These are phyloP conservation scores for Camellia lanceoleosa DNA, from an alignment of 148 eudicot genomes.

Conservation along the genomic window DNA sequence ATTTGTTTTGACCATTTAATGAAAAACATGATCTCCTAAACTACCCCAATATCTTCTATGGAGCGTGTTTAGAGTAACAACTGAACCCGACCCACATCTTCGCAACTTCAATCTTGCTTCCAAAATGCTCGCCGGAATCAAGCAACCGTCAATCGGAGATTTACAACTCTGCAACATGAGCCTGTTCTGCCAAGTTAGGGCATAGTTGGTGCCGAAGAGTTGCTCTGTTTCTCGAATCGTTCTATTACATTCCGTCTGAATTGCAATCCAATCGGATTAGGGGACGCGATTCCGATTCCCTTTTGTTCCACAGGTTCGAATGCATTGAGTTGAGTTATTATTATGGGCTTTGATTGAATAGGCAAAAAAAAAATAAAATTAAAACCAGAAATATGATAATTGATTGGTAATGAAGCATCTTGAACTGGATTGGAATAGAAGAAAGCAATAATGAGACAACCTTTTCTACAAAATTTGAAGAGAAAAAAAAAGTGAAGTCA, in stretches of 20 bases:
- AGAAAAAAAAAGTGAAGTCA: not conserved
- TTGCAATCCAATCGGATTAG: constrained; percentile 51
- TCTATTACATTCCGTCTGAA: constrained; percentile 43
- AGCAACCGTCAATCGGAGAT: constrained; percentile 25
- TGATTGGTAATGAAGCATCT: not conserved
- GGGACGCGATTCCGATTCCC: constrained; percentile 16
- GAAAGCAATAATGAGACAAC: not conserved
- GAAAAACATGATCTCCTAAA: no score
- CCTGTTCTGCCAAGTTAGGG: constrained; percentile 40
- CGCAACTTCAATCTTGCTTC: constrained; percentile 19
- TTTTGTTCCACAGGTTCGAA: constrained; percentile 30
- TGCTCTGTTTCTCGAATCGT: constrained; percentile 10
- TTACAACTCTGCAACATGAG: constrained; percentile 47
- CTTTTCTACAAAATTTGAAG: no score
- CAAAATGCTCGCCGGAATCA: constrained; percentile 29
- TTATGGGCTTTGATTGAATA: not conserved
- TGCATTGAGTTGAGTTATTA: constrained; percentile 23
- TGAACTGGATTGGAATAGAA: not conserved
- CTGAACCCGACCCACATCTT: constrained; percentile 28
- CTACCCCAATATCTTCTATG: no score
- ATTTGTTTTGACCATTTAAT: no score
- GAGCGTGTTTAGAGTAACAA: constrained; percentile 32
- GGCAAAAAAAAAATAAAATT: not conserved
- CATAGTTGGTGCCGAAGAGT: constrained; percentile 40
- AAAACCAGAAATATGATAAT: not conserved